Base-by-base conservation (phyloP, 2,329 filamentous ascomycete species). In the Fusarium anthophilum region DNA sequence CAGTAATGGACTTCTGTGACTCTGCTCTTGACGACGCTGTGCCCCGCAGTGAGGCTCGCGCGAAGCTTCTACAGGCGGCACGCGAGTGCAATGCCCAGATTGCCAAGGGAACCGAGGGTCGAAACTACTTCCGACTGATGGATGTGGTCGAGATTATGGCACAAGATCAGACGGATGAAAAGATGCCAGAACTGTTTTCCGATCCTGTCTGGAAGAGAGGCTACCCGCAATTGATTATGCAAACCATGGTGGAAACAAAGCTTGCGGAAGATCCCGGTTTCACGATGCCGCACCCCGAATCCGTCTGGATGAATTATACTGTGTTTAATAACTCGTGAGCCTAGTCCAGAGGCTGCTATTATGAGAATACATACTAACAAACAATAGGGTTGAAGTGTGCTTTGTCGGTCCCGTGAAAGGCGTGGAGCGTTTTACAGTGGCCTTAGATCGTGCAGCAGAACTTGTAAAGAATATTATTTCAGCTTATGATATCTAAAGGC, bases 241-340 rank as follows among this genome's bases (percentile, higher is more conserved):
- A 65, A 18, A 65, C 62, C 1, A 65, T 65, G 56, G 62, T 65
- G 20, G 62, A 62, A 32, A 62, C 45, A 11, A 65, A 62, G 26
- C 11, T 62, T 10, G 47, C 62, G 1, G 62, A 65, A 8, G 62
- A 65, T 20, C 45, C 62, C 2, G 62, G 62, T 11, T 65, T 62
- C 18, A 65, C 62, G 3, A 65, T 65, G 56, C 62, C 56, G 14
- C 30, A 65, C 8, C 62, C 56, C 32, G 32, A 65, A 22, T 65
- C 62, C 26, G 56, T 65, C 9, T 65, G 56, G 62, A 65, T 65
- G 14, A 65, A 5, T 20, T 65, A 65, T 24, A 64, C 55, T 9
- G 61, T 61, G 0, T 22, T 50, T 37, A 44, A 64, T 43, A 28
- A 64, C 24, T 64, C 55, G 44, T 64, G 37, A 61, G 61, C 50